phyloP scores from a whole-genome alignment of 768 basidiomycete genomes.

The Tulasnella sp. region DNA sequence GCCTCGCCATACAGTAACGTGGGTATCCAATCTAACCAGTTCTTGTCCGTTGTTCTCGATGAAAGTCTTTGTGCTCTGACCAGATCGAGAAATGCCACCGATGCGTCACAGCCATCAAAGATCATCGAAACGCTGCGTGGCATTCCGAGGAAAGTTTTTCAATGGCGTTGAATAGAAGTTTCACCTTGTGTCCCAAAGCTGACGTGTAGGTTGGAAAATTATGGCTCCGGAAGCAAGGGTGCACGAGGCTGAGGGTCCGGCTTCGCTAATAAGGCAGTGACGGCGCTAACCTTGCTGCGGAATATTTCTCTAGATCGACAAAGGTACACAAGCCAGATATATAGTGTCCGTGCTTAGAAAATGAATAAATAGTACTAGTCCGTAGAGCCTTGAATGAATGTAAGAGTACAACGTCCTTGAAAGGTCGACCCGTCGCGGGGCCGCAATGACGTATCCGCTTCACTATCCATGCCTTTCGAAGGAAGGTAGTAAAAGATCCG shows the following conservation, averaged over 20 bases:
- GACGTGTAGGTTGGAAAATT: not conserved
- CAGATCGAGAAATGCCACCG: not conserved
- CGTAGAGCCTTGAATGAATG: not conserved
- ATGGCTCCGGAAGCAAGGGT: not conserved
- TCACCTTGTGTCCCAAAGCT: not conserved
- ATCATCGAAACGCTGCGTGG: not conserved
- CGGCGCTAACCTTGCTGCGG: no score
- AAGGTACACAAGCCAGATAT: not conserved
- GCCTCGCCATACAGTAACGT: not conserved
- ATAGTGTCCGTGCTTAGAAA: not conserved
- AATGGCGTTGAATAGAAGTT: not conserved
- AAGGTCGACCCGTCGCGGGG: not conserved
- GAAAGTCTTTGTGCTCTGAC: not conserved
- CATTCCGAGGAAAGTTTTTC: not conserved
- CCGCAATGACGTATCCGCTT: not conserved
- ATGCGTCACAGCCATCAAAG: constrained; percentile 6
- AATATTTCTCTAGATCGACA: not conserved
- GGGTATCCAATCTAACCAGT: not conserved
- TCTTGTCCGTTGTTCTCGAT: not conserved
- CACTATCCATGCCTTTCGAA: not conserved
- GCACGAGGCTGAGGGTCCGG: not conserved
- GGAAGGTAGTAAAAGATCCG: not conserved
- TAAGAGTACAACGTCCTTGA: not conserved
- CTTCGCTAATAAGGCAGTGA: no score
- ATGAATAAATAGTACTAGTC: not conserved